A percentile compares a stretch with the other conserved stretches of the same genome.
Conservation (phyloP, 768 basidiomycete genomes). For the Chiua virens region DNA sequence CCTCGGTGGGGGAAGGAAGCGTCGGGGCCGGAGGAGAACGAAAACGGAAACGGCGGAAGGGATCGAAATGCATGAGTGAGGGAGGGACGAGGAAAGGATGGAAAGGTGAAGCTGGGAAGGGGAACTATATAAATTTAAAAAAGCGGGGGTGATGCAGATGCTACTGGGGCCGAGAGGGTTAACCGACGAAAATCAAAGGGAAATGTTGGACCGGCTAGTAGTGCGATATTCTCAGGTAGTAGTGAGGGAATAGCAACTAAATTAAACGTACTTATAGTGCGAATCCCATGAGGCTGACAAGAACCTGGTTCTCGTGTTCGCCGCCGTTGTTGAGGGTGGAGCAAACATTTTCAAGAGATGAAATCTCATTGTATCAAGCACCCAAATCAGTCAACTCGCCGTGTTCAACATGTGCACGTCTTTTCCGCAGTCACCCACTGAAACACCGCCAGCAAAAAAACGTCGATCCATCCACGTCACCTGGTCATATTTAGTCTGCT, state of each 20-base stretch:
- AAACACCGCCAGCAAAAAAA: neutral
- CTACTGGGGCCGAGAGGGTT: neutral
- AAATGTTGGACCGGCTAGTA: neutral
- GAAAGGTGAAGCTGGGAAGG: too few relatives aligned
- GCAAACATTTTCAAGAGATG: neutral
- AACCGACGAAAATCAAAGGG: neutral
- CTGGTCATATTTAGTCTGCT: too few relatives aligned
- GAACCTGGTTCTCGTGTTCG: conserved; percentile 2
- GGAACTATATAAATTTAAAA: conserved; percentile 5
- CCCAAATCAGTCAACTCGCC: too few relatives aligned
- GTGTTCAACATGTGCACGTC: too few relatives aligned
- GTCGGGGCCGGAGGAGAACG: conserved; percentile 1
- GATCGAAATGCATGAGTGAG: conserved; percentile 8
- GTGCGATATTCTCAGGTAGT: neutral
- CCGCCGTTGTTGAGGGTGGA: neutral
- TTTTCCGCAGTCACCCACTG: neutral
- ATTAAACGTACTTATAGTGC: neutral
- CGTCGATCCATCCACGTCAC: neutral
- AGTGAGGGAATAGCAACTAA: neutral
- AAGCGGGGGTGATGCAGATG: neutral
- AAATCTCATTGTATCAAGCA: neutral
- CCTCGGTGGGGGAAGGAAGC: conserved; percentile 7
- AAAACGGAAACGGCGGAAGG: conserved; percentile 25
- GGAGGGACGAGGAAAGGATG: too few relatives aligned
- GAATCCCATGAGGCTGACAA: conserved; percentile 24